These are phyloP conservation scores for Cyclospora cayetanensis DNA, from an alignment of 169 alveolate species.

Conservation along the genomic window DNA sequence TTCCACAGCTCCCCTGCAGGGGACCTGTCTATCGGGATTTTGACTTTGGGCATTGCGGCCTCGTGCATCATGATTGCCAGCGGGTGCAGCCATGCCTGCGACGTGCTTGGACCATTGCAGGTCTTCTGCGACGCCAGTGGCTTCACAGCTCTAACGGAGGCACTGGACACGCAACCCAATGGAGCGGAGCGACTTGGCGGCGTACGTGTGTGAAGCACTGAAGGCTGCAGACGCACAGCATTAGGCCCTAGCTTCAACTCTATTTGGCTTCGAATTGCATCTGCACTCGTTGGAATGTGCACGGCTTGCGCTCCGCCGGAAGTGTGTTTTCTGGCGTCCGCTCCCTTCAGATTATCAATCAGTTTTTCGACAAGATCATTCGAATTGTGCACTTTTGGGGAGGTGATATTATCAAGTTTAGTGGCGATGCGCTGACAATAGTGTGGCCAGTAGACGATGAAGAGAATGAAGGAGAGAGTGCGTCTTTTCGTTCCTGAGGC, in stretches of 20 bases:
- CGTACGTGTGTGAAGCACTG: constrained; percentile 61
- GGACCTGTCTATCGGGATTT: no score
- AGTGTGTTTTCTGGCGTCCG: no score
- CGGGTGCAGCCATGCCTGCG: no score
- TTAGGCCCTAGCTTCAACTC: no score
- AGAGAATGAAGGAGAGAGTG: constrained; percentile 1
- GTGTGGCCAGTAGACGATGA: constrained; percentile 89
- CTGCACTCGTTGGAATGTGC: no score
- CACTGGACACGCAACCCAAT: constrained; percentile 79
- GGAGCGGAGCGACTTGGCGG: constrained; percentile 84
- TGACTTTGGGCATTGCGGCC: no score
- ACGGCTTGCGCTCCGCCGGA: no score
- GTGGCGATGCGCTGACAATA: constrained; percentile 86
- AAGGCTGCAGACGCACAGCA: no score
- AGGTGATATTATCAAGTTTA: constrained; percentile 86
- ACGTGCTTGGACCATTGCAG: no score
- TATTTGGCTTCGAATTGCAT: no score
- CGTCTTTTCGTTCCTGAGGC: background rate
- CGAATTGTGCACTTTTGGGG: constrained; percentile 82
- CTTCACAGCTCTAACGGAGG: constrained; percentile 83
- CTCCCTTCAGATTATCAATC: constrained; percentile 72
- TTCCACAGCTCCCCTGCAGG: no score
- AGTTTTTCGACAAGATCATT: constrained; percentile 79
- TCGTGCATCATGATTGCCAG: no score
- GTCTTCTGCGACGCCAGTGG: constrained; percentile 85